Percentiles rank a stretch among this genome's conserved stretches.
These are phyloP conservation scores for Brassica balearica DNA, from an alignment of 441 rosid genomes.

Conservation along the genomic window DNA sequence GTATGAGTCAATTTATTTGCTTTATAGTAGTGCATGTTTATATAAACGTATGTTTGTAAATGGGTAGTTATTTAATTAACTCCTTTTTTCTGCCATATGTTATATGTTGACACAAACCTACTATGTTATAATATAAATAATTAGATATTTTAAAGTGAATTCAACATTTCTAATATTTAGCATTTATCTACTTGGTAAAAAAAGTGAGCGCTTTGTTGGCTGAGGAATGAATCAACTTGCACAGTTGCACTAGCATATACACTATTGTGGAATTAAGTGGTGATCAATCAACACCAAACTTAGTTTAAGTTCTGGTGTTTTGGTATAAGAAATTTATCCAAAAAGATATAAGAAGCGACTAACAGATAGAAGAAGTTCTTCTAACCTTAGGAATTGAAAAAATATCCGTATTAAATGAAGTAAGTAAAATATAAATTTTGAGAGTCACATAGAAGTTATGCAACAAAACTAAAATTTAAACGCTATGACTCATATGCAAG, in stretches of 20 bases:
- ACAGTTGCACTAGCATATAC: slow-evolving; percentile 15
- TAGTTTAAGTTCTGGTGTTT: neutral
- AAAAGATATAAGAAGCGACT: neutral
- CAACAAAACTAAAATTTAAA: neutral
- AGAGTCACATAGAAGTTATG: neutral
- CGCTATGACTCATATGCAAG: neutral
- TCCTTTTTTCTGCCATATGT: slow-evolving; percentile 7
- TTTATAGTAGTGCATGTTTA: slow-evolving; percentile 21
- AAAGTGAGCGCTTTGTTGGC: slow-evolving; percentile 14
- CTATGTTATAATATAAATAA: neutral
- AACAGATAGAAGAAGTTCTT: neutral
- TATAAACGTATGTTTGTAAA: slow-evolving; percentile 8
- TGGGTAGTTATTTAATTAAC: neutral
- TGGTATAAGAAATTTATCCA: neutral
- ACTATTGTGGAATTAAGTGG: neutral
- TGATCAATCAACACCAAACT: neutral
- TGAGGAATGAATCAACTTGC: slow-evolving; percentile 30
- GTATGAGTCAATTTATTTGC: slow-evolving; percentile 28
- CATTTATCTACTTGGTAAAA: slow-evolving; percentile 9
- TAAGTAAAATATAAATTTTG: neutral
- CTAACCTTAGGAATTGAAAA: neutral
- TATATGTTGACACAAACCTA: neutral
- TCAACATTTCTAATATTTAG: neutral
- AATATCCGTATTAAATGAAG: neutral
- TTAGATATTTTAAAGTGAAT: slow-evolving; percentile 1